Evolutionary conservation across 2,329 filamentous ascomycete genomes (phyloP), one percentile per base, ranked within the genome.

Genomic region (Trichothecium sympodiale): DNA sequence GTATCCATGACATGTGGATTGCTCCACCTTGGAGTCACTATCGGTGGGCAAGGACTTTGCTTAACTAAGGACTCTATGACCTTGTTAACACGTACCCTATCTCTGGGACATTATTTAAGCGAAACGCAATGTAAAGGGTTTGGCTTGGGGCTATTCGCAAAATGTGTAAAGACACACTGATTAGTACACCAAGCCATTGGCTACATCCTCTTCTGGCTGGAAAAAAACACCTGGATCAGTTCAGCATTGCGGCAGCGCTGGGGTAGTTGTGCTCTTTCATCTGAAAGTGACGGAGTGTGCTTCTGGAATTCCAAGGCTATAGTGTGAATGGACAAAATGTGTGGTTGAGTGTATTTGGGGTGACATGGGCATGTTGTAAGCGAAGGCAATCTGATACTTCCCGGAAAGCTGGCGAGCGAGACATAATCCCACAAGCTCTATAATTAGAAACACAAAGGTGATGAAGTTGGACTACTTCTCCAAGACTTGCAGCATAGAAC

Each of bases 21-120:
- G 69, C 66, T 8, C 62, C 68, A 17, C 60, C 71, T 29, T 78
- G 70, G 70, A 73, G 71, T 40, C 67, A 77, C 43, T 75, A 70
- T 44, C 70, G 75, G 17, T 75, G 71, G 61, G 62, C 64, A 6
- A 66, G 71, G n/a, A 66, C 76, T 17, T 51, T 77, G 8, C 48
- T 65, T 13, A 67, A 63, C 46, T 63, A 74, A 41, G 57, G 62
- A 29, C 62, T 78, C 10, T 50, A 71, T 8, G 56, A 59, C 9
- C 48, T 62, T 23, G 50, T 52, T 5, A 51, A 53, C 28, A 47
- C 46, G 1, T 62, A 59, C 36, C 67, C 67, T 0, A 34, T 46
- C 6, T 65, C 61, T 4, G 57, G 57, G 33, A 40, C 44, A 4
- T 44, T 49, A 2, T 45, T 56, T n/a, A 41, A 62, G 13, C 40